phyloP scores from a whole-genome alignment of 1,139 yeast species.

The Wickerhamomyces sp. region DNA sequence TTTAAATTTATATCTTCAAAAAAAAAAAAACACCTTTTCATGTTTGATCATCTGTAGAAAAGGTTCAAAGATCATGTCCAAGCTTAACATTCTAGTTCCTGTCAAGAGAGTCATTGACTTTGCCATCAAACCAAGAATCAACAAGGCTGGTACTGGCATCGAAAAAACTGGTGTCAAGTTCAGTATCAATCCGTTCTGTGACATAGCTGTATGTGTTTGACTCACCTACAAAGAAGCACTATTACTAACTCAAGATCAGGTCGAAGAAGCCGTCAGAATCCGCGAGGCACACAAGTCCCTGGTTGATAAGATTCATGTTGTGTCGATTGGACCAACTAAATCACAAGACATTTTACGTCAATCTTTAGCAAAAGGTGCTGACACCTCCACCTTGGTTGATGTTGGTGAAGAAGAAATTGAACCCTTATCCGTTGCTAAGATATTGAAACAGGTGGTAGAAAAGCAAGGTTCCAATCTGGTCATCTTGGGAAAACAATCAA shows the following conservation, averaged over 20 bases:
- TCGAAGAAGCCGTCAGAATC: constrained; percentile 85
- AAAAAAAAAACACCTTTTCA: not conserved
- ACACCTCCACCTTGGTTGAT: constrained; percentile 77
- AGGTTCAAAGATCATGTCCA: constrained; percentile 26
- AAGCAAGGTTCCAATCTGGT: constrained; percentile 71
- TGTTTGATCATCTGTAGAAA: too few relatives aligned
- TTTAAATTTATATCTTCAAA: not conserved
- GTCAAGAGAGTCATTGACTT: constrained; percentile 93
- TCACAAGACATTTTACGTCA: constrained; percentile 85
- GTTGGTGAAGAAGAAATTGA: constrained; percentile 69
- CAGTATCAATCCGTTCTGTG: constrained; percentile 95
- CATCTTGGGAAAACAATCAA: constrained; percentile 91
- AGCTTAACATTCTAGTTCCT: constrained; percentile 66
- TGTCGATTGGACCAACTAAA: constrained; percentile 84
- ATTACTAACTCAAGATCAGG: constrained; percentile 2
- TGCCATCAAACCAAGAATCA: constrained; percentile 90
- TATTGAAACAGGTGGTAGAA: constrained; percentile 70
- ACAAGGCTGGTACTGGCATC: constrained; percentile 79
- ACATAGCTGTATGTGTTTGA: constrained; percentile 59
- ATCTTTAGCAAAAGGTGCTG: constrained; percentile 94
- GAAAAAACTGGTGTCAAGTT: constrained; percentile 90
- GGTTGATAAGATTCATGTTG: constrained; percentile 85
- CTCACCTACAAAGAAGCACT: not conserved
- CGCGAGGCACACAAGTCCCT: constrained; percentile 63
- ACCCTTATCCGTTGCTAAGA: constrained; percentile 88